Percentiles rank a stretch among this genome's conserved stretches.
These are phyloP conservation scores for Talaromyces albobiverticillius DNA, from an alignment of 2,329 filamentous ascomycete species.

Conservation along the genomic window DNA sequence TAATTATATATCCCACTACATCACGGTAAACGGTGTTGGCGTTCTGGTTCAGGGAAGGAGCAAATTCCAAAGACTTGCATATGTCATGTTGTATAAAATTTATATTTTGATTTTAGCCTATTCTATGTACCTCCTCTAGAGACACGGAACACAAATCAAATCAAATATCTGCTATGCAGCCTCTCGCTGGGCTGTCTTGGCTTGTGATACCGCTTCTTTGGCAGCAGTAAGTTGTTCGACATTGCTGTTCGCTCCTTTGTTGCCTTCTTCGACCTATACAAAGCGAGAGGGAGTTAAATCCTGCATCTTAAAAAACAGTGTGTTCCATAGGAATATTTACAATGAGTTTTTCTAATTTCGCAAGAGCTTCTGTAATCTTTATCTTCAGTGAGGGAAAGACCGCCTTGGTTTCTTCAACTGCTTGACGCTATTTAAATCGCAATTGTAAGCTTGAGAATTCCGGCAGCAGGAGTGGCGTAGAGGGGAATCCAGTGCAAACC, in stretches of 20 bases:
- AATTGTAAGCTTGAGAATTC: not conserved
- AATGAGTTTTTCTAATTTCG: slow-evolving; percentile 72
- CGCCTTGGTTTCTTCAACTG: slow-evolving; percentile 81
- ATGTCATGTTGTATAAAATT: slow-evolving; percentile 7
- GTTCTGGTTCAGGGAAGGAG: not conserved
- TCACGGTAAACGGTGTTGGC: slow-evolving; percentile 4
- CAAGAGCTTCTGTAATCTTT: slow-evolving; percentile 69
- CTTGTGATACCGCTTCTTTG: slow-evolving; percentile 40
- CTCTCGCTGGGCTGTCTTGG: slow-evolving; percentile 38
- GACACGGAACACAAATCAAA: not conserved
- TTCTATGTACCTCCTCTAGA: not conserved
- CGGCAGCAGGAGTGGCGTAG: not conserved
- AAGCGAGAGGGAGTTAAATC: not conserved
- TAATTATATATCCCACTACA: not conserved
- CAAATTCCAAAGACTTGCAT: too few relatives aligned
- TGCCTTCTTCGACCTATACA: slow-evolving; percentile 35
- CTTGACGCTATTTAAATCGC: slow-evolving; percentile 65
- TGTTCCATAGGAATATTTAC: slow-evolving; percentile 53
- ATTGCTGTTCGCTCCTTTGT: slow-evolving; percentile 38
- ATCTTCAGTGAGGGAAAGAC: slow-evolving; percentile 70
- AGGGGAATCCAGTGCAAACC: slow-evolving; percentile 50
- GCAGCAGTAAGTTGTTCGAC: slow-evolving; percentile 41
- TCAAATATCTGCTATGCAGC: slow-evolving; percentile 25
- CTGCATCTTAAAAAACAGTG: not conserved
- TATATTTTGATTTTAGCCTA: not conserved